Evolutionary conservation across 345 rosid species (phyloP), one percentile per base, ranked within the genome.

Genomic region (Erucastrum elatum): DNA sequence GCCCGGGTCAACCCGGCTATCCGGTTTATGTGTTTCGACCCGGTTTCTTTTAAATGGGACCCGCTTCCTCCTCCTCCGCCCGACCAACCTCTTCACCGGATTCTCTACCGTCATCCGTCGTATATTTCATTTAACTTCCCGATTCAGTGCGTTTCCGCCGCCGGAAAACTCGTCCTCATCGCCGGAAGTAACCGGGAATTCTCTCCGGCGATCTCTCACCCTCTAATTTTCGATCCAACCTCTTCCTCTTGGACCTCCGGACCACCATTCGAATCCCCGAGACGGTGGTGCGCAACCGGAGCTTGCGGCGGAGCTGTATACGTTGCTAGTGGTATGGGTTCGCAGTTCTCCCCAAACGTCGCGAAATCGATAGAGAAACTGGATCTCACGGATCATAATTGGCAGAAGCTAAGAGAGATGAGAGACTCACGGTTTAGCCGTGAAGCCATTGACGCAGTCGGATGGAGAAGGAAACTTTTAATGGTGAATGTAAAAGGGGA

Each of bases 401-500:
- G 93, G 88, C 82, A 75, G 77, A 82, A 74, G 53, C 51, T 75
- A 60, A 77, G 78, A 39, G 64, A 72, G 2, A 73, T 89, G 63
- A 86, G 75, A 84, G 87, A 87, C 66, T 72, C 78, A 6, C 81
- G 84, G 59, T 87, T 89, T 34, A 84, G 90, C 13, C 77, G 90
- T 63, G 92, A 88, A 68, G 90, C 89, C 0, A 79, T 87, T 4
- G 90, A 86, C 4, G 89, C 85, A 0, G 82, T 88, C 4, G 89
- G 90, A 1, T 88, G 56, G 12, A 85, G 72, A 77, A 87, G 78
- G 39, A 87, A 84, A 73, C 82, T 87, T n/a, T 63, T 82, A 41
- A 85, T 87, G 90, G 90, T 87, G 2, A 87, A 85, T 35, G 86
- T 87, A 2, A 87, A 84, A 83, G 90, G 90, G 0, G 78, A 81